Percentiles rank a stretch among this genome's conserved stretches.
phyloP scores from a whole-genome alignment of 202 grass and related monocot species.

The Zizania palustris region DNA sequence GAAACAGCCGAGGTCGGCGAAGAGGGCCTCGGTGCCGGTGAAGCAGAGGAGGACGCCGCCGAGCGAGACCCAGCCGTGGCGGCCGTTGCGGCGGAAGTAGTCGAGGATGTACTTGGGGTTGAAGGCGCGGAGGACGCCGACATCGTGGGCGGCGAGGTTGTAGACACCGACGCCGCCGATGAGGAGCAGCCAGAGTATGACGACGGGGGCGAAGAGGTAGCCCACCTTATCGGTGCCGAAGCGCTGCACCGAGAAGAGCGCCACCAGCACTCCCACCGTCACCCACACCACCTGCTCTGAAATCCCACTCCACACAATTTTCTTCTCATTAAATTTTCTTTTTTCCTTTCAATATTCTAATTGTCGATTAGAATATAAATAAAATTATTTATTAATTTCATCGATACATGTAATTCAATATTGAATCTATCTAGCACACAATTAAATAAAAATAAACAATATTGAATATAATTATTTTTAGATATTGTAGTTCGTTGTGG shows the following conservation, averaged over 20 bases:
- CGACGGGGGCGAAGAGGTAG: constrained; percentile 52
- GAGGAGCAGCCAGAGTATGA: constrained; percentile 49
- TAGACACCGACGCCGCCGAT: constrained; percentile 55
- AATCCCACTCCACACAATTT: not conserved
- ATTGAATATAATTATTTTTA: no score
- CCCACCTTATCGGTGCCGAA: constrained; percentile 62
- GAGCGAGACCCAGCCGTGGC: constrained; percentile 48
- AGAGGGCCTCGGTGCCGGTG: constrained; percentile 63
- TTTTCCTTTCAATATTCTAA: no score
- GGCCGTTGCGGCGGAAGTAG: constrained; percentile 45
- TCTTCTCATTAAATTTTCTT: no score
- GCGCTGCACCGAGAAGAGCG: constrained; percentile 46
- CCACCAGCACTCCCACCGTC: constrained; percentile 45
- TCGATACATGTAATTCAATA: no score
- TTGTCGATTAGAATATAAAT: no score
- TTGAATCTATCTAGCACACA: no score
- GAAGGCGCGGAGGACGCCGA: constrained; percentile 51
- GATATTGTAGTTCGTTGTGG: no score
- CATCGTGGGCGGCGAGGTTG: constrained; percentile 50
- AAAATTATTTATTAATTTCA: no score
- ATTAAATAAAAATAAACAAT: no score
- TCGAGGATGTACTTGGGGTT: constrained; percentile 54
- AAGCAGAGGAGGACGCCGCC: constrained; percentile 67
- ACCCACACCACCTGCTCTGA: constrained; percentile 58
- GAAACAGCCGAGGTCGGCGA: constrained; percentile 65